Conservation (phyloP, 2,329 filamentous ascomycete species). For the Exophiala xenobiotica region DNA sequence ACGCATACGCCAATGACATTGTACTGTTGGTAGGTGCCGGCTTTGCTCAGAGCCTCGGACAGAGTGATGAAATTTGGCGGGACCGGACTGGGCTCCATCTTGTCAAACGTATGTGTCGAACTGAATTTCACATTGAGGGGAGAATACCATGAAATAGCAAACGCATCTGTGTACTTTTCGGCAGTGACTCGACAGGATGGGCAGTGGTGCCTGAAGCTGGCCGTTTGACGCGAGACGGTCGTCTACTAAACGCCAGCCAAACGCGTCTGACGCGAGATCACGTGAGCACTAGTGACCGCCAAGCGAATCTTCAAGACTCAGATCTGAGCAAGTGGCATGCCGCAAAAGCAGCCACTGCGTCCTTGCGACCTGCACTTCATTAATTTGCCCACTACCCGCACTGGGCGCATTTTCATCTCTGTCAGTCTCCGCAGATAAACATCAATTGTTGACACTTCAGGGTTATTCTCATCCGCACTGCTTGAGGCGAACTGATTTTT, state of each 20-base stretch:
- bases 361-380: slow-evolving; percentile 7
- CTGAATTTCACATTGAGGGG: too few relatives aligned
- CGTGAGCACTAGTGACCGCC: background rate
- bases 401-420: slow-evolving; percentile 21
- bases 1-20: slow-evolving; percentile 68
- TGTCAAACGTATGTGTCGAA: slow-evolving; percentile 8
- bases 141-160: too few relatives aligned
- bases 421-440: slow-evolving; percentile 6
- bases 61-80: slow-evolving; percentile 49
- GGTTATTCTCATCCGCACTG: slow-evolving; percentile 2
- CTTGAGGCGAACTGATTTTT: slow-evolving; percentile 4
- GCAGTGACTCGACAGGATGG: too few relatives aligned
- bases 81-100: slow-evolving; percentile 15
- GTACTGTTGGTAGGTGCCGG: background rate
- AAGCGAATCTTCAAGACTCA: background rate
- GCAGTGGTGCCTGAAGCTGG: too few relatives aligned
- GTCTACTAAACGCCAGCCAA: background rate
- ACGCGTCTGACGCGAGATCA: background rate
- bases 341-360: background rate
- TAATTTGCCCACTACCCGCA: slow-evolving; percentile 14
- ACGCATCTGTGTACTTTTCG: too few relatives aligned
- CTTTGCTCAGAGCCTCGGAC: slow-evolving; percentile 33
- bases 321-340: slow-evolving; percentile 2
- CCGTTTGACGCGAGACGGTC: background rate
- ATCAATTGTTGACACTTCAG: background rate